Evolutionary conservation across 2,329 filamentous ascomycete genomes (phyloP), one percentile per base, ranked within the genome.

Genomic region (Paraphoma chrysanthemicola): DNA sequence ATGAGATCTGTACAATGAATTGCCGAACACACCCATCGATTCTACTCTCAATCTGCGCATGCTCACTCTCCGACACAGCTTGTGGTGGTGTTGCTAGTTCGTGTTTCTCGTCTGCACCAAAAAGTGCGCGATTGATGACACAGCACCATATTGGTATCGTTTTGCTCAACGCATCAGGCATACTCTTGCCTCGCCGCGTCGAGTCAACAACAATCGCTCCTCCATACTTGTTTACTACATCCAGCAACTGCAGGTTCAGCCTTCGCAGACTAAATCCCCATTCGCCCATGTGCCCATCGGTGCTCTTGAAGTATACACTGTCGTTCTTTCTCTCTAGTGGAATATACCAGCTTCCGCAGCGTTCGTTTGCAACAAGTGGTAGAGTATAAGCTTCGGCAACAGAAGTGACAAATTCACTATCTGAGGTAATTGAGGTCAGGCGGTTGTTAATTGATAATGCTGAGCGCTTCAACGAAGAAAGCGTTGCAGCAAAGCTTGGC

Each of bases 321-420:
- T 86, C 90, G 1, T 73, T 78, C 77, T 94, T 95, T 28, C 70
- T 70, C 7, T 76, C 76, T 0, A 89, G 89, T 2, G 80, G 78
- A 28, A 98, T 90, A 75, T 98, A 98, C 95, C 95, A 99, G 77
- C 91, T 94, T 0, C 95, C 95, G 75, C 95, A 98, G 57, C 95
- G 86, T 80, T 98, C 93, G 72, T 99, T 99, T 30, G 94, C 93
- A 12, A 98, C 82, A 1, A 98, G 81, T 0, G 93, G 92, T 1
- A 94, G 80, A 3, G 69, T 62, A 64, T 82, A 86, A 0, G 83
- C 81, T 1, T 76, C 73, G 1, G 86, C 83, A 0, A 92, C 88
- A 7, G 80, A 73, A 23, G 80, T 75, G 18, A 95, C 91, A 74
- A 97, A 98, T 1, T 75, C 75, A 8, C 92, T 89, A 76, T 98